Evolutionary conservation across 805 yeast species (phyloP), one percentile per base, ranked within the genome.

Genomic region (Yueomyces sp.): DNA sequence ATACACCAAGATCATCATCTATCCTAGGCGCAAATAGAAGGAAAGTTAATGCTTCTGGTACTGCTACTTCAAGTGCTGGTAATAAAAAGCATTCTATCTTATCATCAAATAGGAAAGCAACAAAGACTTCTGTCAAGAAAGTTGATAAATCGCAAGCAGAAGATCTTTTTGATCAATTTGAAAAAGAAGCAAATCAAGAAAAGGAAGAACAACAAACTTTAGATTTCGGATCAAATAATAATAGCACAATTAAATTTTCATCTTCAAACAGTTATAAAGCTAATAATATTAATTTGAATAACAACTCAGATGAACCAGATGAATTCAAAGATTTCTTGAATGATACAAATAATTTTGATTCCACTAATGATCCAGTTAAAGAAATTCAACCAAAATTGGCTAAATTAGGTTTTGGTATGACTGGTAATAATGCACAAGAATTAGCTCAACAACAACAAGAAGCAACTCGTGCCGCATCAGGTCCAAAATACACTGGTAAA

Each of bases 371-470:
- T 34, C 49, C 54, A 5, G 54, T 57, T 2, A 57, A 58, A 32
- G 52, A 56, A 39, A 71, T 50, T 32, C 73, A 85, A 6, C 87
- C 81, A 49, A 70, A 77, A 48, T 79, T 85, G 59, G 92, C 92
- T 47, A 81, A 74, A 58, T 69, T 87, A 48, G 95, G 96, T 0
- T 87, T 87, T 56, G 96, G 96, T 52, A 88, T 86, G 94, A 75
- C 78, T 4, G 74, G 69, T 42, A 79, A 83, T 31, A 70, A 70
- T 46, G 79, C 83, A 38, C 63, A 65, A n/a, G 63, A 66, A 42
- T 57, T 70, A 40, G 67, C 70, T 7, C 62, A 68, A 47, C 54
- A 66, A 49, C 64, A 61, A 36, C 65, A 66, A 47, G 63, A 59
- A 41, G 48, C 60, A 45, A 56, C 49, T 37, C 56, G 55, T 49